Percentiles rank a stretch among this genome's conserved stretches.
These are phyloP conservation scores for Arthroderma uncinatum DNA, from an alignment of 2,329 filamentous ascomycete species.

Conservation along the genomic window DNA sequence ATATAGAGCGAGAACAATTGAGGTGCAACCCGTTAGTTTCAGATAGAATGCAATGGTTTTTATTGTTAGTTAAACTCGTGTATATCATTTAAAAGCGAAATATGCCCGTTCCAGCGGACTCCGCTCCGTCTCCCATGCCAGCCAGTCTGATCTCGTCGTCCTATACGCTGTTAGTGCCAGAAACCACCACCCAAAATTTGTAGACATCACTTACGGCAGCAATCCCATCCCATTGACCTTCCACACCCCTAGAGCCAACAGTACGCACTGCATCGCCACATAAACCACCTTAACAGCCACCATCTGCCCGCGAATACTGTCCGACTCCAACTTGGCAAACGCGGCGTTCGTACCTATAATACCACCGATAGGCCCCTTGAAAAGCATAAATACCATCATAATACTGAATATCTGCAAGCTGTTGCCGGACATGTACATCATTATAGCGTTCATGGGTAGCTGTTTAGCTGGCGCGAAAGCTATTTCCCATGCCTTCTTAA, in stretches of 20 bases:
- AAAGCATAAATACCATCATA: slow-evolving; percentile 99
- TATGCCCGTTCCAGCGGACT: slow-evolving; percentile 56
- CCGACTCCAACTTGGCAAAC: slow-evolving; percentile 85
- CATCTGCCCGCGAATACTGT: slow-evolving; percentile 61
- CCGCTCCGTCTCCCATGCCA: slow-evolving; percentile 81
- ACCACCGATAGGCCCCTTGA: slow-evolving; percentile 88
- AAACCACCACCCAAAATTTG: background rate
- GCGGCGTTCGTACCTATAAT: slow-evolving; percentile 70
- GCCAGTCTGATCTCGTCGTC: slow-evolving; percentile 92
- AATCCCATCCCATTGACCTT: slow-evolving; percentile 96
- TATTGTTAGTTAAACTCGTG: background rate
- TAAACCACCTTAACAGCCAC: slow-evolving; percentile 79
- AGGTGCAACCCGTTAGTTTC: background rate
- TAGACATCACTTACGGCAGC: slow-evolving; percentile 54
- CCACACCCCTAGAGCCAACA: slow-evolving; percentile 79
- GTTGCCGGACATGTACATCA: slow-evolving; percentile 99
- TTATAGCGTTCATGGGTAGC: slow-evolving; percentile 95
- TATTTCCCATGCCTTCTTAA: slow-evolving; percentile 98
- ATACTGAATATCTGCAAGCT: slow-evolving; percentile 97
- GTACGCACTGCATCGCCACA: slow-evolving; percentile 72
- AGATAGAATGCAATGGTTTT: background rate
- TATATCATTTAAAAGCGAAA: slow-evolving; percentile 41
- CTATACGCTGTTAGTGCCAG: slow-evolving; percentile 33
- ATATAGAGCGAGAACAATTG: background rate
- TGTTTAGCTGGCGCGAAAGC: slow-evolving; percentile 87